Evolutionary conservation across 805 yeast species (phyloP), one percentile per base, ranked within the genome.

Genomic region (Helenozyma baotianmanensis): DNA sequence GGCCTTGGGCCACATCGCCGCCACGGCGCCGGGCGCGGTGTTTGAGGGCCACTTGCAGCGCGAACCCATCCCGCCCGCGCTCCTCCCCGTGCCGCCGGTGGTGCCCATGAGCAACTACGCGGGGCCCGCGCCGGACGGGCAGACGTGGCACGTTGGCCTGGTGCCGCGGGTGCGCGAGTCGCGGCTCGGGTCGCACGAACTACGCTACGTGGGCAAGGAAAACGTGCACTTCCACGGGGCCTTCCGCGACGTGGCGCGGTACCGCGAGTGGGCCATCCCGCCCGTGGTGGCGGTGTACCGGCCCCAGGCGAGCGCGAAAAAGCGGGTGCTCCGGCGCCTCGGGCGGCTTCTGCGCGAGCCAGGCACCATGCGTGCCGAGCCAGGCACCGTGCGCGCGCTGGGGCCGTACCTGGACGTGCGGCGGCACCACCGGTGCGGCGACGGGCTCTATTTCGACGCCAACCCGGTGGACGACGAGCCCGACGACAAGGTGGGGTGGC

Each of bases 401-500:
- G 39, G 30, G 6, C 37, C 37, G 6, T 51, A 36, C 27, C 40
- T 6, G 2, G 54, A 52, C 22, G 39, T 50, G 8, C 53, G 53
- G 23, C 51, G 53, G 15, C 72, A 61, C 45, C 68, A 55, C 36
- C 51, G 50, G 11, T 67, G 78, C 1, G 75, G 76, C n/a, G 84
- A 78, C 53, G 84, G 84, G 2, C 56, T 77, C 4, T 54, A 61
- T 21, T 60, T 56, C 30, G 38, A 35, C 12, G 38, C 30, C 8
- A 63, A 64, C 33, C 78, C 82, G 0, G 60, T 60, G 10, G 85
- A 79, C 51, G 85, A 79, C 51, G 61, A 72, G 4, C 83, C 84
- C 0, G 75, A 72, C 49, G 67, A 60, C 35, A 79, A 77, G 45
- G 42, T 78, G 21, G 85, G 85, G 0, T 80, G 85, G 85, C 53